Percentiles rank a stretch among this genome's conserved stretches.
Evolutionary conservation across 345 rosid genomes (phyloP).

Genomic region (Corchorus olitorius): DNA sequence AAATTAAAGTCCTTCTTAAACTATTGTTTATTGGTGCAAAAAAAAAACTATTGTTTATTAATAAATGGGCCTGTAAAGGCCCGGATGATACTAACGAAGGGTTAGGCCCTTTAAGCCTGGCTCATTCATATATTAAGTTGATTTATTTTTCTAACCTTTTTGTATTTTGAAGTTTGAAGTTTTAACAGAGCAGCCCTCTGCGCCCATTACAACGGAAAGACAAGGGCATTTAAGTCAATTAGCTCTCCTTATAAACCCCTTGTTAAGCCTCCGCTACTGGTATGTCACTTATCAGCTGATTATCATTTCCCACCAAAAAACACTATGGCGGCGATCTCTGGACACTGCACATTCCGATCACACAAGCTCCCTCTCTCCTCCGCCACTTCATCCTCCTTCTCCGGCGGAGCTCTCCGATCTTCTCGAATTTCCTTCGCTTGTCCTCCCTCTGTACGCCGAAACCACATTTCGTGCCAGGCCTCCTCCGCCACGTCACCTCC

Average conservation of each 20-base stretch:
- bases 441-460: slow-evolving; percentile 32
- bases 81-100: no score
- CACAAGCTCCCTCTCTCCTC: slow-evolving; percentile 40
- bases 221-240: slow-evolving; percentile 25
- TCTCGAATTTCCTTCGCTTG: slow-evolving; percentile 33
- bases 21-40: no score
- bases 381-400: slow-evolving; percentile 42
- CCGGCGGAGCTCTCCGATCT: slow-evolving; percentile 26
- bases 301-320: slow-evolving; percentile 19
- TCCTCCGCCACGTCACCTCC: slow-evolving; percentile 62
- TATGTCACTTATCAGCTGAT: neutral
- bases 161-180: neutral
- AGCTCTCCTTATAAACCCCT: neutral
- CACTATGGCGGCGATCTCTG: slow-evolving; percentile 70
- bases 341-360: slow-evolving; percentile 44
- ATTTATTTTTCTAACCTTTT: neutral
- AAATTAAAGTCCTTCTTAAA: no score
- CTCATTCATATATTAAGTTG: neutral
- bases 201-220: neutral
- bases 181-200: neutral
- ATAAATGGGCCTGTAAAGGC: no score
- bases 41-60: no score
- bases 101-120: neutral
- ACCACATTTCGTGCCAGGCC: slow-evolving; percentile 59
- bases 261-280: neutral